Percentiles rank a stretch among this genome's conserved stretches.
Evolutionary conservation across 331 rosid genomes (phyloP).

Genomic region (Malus hybrid): DNA sequence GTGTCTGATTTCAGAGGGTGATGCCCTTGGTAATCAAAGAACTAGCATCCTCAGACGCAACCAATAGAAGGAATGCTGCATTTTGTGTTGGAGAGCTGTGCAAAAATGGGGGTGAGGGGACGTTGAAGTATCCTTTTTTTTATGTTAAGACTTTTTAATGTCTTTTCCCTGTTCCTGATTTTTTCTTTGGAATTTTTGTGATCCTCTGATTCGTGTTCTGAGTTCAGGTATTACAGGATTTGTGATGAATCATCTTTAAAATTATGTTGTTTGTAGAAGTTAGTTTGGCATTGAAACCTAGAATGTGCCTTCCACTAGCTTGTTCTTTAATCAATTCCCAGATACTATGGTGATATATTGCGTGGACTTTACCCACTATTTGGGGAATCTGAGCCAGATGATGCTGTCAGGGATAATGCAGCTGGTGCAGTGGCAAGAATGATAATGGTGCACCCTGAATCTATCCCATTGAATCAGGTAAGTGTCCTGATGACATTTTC

Average conservation of each 20-base stretch:
- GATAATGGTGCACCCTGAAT: constrained; percentile 97
- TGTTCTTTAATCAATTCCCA: constrained; percentile 40
- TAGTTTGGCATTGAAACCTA: constrained; percentile 13
- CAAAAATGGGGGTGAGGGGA: constrained; percentile 79
- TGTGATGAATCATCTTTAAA: not conserved
- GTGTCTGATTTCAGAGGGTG: constrained; percentile 47
- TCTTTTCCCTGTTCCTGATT: not conserved
- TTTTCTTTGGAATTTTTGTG: not conserved
- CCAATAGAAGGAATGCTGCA: constrained; percentile 97
- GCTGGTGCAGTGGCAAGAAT: constrained; percentile 99
- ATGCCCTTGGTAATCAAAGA: constrained; percentile 91
- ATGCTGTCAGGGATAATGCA: constrained; percentile 96
- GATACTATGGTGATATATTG: constrained; percentile 72
- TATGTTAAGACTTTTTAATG: not conserved
- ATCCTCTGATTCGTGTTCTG: not conserved
- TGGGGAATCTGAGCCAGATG: constrained; percentile 93
- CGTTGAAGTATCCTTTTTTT: constrained; percentile 70
- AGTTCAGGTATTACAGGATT: not conserved
- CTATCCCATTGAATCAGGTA: constrained; percentile 89
- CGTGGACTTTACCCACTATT: constrained; percentile 85
- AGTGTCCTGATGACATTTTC: not conserved
- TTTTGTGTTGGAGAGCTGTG: constrained; percentile 99
- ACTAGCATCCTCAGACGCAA: constrained; percentile 74
- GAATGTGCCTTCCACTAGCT: constrained; percentile 14
- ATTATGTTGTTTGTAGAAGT: not conserved